These are phyloP conservation scores for Lachancea quebecensis DNA, from an alignment of 805 yeast genomes.

Conservation along the genomic window DNA sequence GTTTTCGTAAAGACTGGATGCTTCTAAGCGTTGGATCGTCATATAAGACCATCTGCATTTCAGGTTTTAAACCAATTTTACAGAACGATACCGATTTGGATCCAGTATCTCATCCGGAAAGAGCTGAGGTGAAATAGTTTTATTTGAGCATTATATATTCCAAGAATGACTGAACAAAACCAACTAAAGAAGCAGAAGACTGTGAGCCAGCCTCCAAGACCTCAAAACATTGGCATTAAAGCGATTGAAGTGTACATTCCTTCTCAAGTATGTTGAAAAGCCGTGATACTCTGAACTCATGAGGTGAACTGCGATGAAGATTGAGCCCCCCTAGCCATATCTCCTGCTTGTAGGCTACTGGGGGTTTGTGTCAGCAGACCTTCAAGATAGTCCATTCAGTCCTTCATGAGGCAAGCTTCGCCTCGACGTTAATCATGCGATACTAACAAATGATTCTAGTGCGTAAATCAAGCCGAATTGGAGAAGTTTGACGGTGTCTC, in stretches of 20 bases:
- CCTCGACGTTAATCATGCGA: background rate
- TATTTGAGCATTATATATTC: constrained; percentile 1
- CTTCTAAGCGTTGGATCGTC: background rate
- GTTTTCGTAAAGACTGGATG: background rate
- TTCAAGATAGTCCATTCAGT: too few species aligned
- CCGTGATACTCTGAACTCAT: too few species aligned
- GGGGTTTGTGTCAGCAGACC: background rate
- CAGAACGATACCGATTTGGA: background rate
- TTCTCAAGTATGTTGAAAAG: constrained; percentile 41
- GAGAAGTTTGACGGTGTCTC: constrained; percentile 83
- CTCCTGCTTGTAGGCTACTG: too few species aligned
- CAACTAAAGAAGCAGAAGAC: constrained; percentile 27
- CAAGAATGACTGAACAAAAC: constrained; percentile 22
- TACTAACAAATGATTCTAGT: constrained; percentile 26
- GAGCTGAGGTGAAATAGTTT: too few species aligned
- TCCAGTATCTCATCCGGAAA: too few species aligned
- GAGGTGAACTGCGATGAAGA: too few species aligned
- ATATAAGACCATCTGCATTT: background rate
- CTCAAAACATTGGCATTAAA: constrained; percentile 91
- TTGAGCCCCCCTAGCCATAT: too few species aligned
- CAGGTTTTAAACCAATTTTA: background rate
- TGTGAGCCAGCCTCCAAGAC: constrained; percentile 33
- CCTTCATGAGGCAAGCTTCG: background rate
- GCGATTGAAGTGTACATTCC: constrained; percentile 94
- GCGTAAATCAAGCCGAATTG: constrained; percentile 80